These are phyloP conservation scores for Spencermartinsiella ligniputridi DNA, from an alignment of 1,139 yeast genomes.

Conservation along the genomic window DNA sequence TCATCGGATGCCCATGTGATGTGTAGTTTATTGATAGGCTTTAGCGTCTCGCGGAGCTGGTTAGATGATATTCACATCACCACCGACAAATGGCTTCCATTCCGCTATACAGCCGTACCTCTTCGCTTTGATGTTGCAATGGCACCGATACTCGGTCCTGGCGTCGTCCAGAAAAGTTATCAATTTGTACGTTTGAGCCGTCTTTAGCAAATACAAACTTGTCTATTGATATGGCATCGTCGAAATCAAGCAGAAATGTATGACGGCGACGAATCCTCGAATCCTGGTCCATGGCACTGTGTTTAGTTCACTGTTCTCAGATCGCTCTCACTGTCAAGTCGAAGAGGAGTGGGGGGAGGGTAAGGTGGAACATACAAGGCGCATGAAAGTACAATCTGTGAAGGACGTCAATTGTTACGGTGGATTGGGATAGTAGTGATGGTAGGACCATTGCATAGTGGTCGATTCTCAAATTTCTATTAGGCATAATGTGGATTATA, in stretches of 20 bases:
- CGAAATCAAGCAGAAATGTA: constrained; percentile 23
- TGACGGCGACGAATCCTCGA: constrained; percentile 23
- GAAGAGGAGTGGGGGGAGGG: too few species aligned
- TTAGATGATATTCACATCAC: background rate
- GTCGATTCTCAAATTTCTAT: too few species aligned
- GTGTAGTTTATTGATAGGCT: constrained; percentile 15
- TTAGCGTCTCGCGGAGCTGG: constrained; percentile 6
- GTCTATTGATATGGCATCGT: constrained; percentile 17
- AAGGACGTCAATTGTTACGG: too few species aligned
- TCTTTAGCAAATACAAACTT: constrained; percentile 14
- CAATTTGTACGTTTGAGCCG: constrained; percentile 8
- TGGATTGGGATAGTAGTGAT: too few species aligned
- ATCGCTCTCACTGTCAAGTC: too few species aligned
- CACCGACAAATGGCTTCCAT: too few species aligned
- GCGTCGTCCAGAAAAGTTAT: constrained; percentile 19
- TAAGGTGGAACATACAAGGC: too few species aligned
- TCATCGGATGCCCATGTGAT: constrained; percentile 23
- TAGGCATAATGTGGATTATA: too few species aligned
- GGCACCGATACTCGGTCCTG: constrained; percentile 26
- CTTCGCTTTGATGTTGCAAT: constrained; percentile 8
- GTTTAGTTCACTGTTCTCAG: too few species aligned
- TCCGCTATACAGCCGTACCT: background rate
- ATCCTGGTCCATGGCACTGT: background rate
- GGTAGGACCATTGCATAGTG: too few species aligned
- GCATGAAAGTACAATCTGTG: too few species aligned